A percentile compares a stretch with the other conserved stretches of the same genome.
Conservation (phyloP, 257 asterid species). For the Leptodermis oblonga region DNA sequence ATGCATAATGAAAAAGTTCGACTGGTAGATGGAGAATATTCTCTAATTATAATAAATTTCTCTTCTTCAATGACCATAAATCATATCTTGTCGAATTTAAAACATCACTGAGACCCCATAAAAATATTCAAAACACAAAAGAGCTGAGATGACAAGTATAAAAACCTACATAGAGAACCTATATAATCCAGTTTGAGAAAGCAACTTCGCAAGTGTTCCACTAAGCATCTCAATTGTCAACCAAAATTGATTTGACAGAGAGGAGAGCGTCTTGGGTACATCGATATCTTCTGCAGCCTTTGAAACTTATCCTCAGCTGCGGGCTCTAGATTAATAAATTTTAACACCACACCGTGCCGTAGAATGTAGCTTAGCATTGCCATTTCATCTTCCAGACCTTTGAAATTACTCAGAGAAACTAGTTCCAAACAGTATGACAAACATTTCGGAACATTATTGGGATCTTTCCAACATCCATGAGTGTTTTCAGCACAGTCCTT, state of each 20-base stretch:
- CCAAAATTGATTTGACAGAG: background rate
- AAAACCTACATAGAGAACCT: too few relatives aligned
- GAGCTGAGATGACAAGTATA: too few relatives aligned
- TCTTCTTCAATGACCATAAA: too few relatives aligned
- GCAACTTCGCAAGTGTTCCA: background rate
- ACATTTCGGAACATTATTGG: conserved; percentile 13
- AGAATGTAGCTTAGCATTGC: conserved; percentile 16
- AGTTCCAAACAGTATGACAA: conserved; percentile 4
- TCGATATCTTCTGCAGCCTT: background rate
- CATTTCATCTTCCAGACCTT: conserved; percentile 12
- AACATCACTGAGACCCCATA: too few relatives aligned
- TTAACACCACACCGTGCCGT: conserved; percentile 7
- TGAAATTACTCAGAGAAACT: background rate
- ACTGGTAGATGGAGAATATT: too few relatives aligned
- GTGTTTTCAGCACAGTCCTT: too few relatives aligned
- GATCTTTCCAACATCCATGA: conserved; percentile 15
- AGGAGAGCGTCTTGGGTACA: background rate
- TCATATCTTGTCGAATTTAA: too few relatives aligned
- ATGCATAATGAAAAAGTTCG: too few relatives aligned
- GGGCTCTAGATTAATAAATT: conserved; percentile 3
- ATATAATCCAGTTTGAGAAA: too few relatives aligned
- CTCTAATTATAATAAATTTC: too few relatives aligned
- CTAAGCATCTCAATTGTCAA: background rate
- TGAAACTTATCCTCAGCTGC: background rate
- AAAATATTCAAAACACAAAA: too few relatives aligned